Conservation (phyloP, 768 basidiomycete species). For the Pleurotus platypus region DNA sequence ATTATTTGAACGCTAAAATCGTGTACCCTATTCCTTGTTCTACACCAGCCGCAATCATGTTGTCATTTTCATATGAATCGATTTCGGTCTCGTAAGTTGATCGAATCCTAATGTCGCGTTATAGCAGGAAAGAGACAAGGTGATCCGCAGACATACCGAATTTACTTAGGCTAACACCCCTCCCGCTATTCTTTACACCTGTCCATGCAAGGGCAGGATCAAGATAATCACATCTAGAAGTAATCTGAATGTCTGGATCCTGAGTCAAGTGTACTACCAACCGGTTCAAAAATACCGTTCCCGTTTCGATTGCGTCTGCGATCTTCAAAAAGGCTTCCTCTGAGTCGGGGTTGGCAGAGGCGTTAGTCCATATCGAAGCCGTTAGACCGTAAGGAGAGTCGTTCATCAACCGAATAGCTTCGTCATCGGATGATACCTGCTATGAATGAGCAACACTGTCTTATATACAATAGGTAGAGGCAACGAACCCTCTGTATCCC, state of each 20-base stretch:
- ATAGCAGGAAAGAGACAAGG: background rate
- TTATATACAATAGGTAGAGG: background rate
- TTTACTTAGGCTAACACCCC: slow-evolving; percentile 86
- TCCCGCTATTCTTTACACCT: slow-evolving; percentile 89
- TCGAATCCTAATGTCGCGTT: slow-evolving; percentile 63
- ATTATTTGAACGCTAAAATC: too few species aligned
- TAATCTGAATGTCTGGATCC: background rate
- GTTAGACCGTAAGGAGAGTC: slow-evolving; percentile 95
- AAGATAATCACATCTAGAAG: slow-evolving; percentile 72
- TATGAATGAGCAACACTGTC: background rate
- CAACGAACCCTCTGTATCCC: slow-evolving; percentile 85
- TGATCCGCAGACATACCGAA: slow-evolving; percentile 54
- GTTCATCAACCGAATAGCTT: slow-evolving; percentile 91
- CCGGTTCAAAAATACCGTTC: slow-evolving; percentile 94
- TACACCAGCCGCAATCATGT: background rate
- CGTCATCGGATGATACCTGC: slow-evolving; percentile 79
- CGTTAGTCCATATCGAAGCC: slow-evolving; percentile 91
- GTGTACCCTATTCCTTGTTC: too few species aligned
- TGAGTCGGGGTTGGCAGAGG: slow-evolving; percentile 53
- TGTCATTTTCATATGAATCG: slow-evolving; percentile 80
- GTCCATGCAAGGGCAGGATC: slow-evolving; percentile 96
- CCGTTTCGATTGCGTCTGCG: slow-evolving; percentile 73
- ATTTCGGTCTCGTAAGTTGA: slow-evolving; percentile 79
- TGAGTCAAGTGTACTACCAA: slow-evolving; percentile 19
- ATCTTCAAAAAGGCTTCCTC: slow-evolving; percentile 65